Conservation (phyloP, 306 rosid genomes). For the Herpetospermum pedunculosum region DNA sequence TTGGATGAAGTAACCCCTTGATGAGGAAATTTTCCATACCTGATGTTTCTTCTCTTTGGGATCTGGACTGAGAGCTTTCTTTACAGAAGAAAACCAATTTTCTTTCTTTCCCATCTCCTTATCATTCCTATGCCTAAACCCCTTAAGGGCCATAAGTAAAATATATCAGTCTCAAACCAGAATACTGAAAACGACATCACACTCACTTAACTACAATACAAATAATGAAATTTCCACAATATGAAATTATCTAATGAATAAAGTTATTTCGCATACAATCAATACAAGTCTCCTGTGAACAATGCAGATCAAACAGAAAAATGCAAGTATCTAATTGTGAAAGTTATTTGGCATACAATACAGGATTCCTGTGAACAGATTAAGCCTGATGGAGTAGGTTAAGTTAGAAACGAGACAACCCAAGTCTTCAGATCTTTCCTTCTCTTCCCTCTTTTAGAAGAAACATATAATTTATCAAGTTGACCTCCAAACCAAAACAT, state of each 20-base stretch:
- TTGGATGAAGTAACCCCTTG: neutral
- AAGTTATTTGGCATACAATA: neutral
- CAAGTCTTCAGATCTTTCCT: neutral
- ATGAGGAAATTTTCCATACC: conserved; percentile 26
- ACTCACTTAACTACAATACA: neutral
- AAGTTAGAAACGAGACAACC: neutral
- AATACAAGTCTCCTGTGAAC: neutral
- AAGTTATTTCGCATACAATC: neutral
- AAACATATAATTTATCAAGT: neutral
- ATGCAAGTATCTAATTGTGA: neutral
- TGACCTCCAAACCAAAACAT: neutral
- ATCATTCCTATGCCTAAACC: conserved; percentile 52
- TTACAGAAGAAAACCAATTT: conserved; percentile 87
- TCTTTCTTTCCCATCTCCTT: conserved; percentile 91
- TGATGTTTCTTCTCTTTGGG: conserved; percentile 60
- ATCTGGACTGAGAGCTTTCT: conserved; percentile 91
- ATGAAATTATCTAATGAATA: neutral
- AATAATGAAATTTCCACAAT: neutral
- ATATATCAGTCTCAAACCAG: neutral
- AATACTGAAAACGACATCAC: neutral
- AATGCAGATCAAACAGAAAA: neutral
- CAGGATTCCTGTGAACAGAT: neutral
- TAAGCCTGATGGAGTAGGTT: conserved; percentile 3
- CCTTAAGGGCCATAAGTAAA: neutral
- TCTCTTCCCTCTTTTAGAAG: neutral